Conservation (phyloP, 805 yeast species). For the Cyberlindnera euphorbiae region DNA sequence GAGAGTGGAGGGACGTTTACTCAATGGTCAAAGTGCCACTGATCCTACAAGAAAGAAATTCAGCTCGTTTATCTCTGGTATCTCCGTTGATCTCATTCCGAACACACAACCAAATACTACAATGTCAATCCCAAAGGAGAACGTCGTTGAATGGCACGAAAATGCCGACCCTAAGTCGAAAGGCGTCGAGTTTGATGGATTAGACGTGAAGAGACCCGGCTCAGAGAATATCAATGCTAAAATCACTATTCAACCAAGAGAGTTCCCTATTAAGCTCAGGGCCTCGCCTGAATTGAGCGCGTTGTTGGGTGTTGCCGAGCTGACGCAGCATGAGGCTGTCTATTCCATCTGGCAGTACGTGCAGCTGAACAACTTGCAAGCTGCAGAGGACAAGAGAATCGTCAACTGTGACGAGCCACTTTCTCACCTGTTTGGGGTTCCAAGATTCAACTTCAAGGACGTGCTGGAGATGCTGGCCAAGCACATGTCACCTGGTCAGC, state of each 20-base stretch:
- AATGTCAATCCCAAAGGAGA: conserved; percentile 20
- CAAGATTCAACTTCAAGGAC: conserved; percentile 62
- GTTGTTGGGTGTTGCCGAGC: conserved; percentile 70
- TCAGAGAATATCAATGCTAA: conserved; percentile 56
- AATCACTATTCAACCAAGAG: conserved; percentile 78
- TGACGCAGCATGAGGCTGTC: conserved; percentile 81
- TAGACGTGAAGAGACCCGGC: conserved; percentile 83
- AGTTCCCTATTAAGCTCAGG: conserved; percentile 61
- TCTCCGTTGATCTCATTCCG: conserved; percentile 67
- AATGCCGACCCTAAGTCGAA: conserved; percentile 37
- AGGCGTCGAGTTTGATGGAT: conserved; percentile 70
- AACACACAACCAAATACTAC: conserved; percentile 22
- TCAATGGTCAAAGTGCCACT: conserved; percentile 43
- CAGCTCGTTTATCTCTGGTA: conserved; percentile 75
- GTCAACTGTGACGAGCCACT: conserved; percentile 47
- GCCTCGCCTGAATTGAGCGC: conserved; percentile 63
- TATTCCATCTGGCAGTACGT: conserved; percentile 78
- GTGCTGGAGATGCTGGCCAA: conserved; percentile 63
- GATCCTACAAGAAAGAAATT: conserved; percentile 55
- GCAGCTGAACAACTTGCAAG: conserved; percentile 60
- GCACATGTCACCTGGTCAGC: conserved; percentile 72
- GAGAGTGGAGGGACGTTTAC: conserved; percentile 79
- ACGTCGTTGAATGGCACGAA: conserved; percentile 87
- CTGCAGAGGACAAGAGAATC: conserved; percentile 48
- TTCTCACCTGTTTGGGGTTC: conserved; percentile 39